phyloP scores from a whole-genome alignment of 2,329 filamentous ascomycete species.

The Dothidotthia symphoricarpi region DNA sequence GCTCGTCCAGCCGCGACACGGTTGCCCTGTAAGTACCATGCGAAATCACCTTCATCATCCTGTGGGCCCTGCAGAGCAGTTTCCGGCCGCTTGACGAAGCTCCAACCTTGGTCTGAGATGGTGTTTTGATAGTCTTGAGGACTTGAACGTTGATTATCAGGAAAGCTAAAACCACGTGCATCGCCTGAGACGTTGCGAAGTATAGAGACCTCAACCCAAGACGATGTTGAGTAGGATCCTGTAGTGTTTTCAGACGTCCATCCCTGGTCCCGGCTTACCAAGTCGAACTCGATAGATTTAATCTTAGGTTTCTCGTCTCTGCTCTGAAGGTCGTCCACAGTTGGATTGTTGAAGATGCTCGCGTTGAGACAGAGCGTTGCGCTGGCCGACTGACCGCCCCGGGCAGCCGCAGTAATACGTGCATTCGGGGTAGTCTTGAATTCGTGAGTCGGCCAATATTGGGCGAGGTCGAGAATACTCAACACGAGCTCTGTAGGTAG shows the following conservation, averaged over 20 bases:
- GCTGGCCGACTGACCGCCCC: slow-evolving; percentile 2
- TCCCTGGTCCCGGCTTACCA: slow-evolving; percentile 32
- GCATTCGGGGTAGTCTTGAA: not conserved
- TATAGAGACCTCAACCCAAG: slow-evolving; percentile 37
- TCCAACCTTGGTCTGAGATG: slow-evolving; percentile 11
- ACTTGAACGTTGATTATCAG: not conserved
- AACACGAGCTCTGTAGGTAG: slow-evolving; percentile 35
- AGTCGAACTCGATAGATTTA: slow-evolving; percentile 24
- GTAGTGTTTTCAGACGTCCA: slow-evolving; percentile 30
- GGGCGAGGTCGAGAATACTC: slow-evolving; percentile 25
- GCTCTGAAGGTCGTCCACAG: slow-evolving; percentile 2
- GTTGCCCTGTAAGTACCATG: slow-evolving; percentile 38
- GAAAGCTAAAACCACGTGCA: not conserved
- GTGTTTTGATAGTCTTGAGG: slow-evolving; percentile 8
- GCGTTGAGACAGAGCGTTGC: slow-evolving; percentile 20
- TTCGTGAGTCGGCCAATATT: slow-evolving; percentile 24
- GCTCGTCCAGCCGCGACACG: slow-evolving; percentile 16
- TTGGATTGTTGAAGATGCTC: slow-evolving; percentile 10
- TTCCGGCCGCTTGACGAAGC: slow-evolving; percentile 19
- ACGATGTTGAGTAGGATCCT: slow-evolving; percentile 30
- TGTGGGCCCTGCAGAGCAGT: slow-evolving; percentile 21
- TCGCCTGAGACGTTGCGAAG: slow-evolving; percentile 12
- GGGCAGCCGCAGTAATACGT: slow-evolving; percentile 1
- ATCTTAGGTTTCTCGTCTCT: slow-evolving; percentile 19
- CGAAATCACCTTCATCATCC: slow-evolving; percentile 20